Conservation (phyloP, 2,329 filamentous ascomycete genomes). For the Eurotiales sp. region DNA sequence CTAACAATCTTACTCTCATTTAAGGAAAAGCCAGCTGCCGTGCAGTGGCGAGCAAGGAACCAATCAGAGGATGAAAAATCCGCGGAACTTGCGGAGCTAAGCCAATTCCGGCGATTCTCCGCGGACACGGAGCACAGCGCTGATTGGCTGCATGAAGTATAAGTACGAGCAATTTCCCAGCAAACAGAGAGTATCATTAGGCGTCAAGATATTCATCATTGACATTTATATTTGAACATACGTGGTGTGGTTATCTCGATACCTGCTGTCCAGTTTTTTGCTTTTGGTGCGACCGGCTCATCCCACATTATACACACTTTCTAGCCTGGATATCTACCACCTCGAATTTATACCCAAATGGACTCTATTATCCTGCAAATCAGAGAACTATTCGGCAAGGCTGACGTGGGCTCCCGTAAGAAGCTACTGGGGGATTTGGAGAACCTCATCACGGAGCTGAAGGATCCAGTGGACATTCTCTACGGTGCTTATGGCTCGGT, state of each 20-base stretch:
- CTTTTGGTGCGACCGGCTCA: too few relatives aligned
- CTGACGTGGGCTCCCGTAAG: neutral
- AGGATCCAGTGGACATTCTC: conserved; percentile 7
- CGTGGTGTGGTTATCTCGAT: too few relatives aligned
- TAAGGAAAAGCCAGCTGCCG: too few relatives aligned
- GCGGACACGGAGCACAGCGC: neutral
- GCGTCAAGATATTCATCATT: too few relatives aligned
- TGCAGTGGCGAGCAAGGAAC: neutral
- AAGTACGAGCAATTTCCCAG: too few relatives aligned
- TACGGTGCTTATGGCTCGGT: conserved; percentile 5
- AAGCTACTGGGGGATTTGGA: neutral
- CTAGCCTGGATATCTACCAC: neutral
- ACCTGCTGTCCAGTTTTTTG: neutral
- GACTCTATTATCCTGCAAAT: conserved; percentile 6
- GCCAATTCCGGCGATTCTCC: neutral
- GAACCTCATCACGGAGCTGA: conserved; percentile 1
- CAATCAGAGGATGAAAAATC: conserved; percentile 7
- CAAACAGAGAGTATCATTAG: too few relatives aligned
- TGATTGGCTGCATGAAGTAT: neutral
- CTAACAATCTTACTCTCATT: too few relatives aligned
- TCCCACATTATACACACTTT: neutral
- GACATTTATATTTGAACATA: too few relatives aligned
- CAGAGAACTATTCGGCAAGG: neutral
- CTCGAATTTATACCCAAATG: conserved; percentile 1
- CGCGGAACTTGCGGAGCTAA: neutral